Evolutionary conservation across 495 filamentous ascomycete genomes (phyloP).

Genomic region (Xylaria grammica): DNA sequence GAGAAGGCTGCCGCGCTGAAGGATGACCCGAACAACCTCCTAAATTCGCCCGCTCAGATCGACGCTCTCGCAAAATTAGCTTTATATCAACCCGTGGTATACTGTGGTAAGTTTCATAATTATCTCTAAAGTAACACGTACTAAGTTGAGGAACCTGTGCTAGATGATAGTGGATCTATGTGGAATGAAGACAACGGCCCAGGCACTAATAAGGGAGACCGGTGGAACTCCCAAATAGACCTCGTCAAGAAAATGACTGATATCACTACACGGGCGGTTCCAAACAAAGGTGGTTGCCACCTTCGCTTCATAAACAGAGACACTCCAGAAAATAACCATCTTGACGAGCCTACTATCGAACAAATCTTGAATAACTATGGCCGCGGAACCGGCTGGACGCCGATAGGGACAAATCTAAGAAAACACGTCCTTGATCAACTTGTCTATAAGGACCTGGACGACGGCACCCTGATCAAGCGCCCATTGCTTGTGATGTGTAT

Average conservation of each 20-base stretch:
- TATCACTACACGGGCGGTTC: slow-evolving; percentile 12
- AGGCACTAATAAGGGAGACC: slow-evolving; percentile 11
- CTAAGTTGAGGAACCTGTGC: not conserved
- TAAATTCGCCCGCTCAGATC: slow-evolving; percentile 20
- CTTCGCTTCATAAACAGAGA: slow-evolving; percentile 19
- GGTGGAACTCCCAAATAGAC: slow-evolving; percentile 10
- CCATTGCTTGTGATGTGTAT: slow-evolving; percentile 16
- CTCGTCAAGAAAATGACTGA: slow-evolving; percentile 18
- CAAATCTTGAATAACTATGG: slow-evolving; percentile 5
- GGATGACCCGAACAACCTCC: slow-evolving; percentile 5
- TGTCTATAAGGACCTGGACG: not conserved
- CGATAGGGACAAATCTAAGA: slow-evolving; percentile 5
- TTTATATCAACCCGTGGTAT: slow-evolving; percentile 10
- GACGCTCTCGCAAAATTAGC: slow-evolving; percentile 16
- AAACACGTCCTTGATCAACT: slow-evolving; percentile 17
- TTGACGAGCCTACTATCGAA: not conserved
- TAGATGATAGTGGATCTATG: slow-evolving; percentile 17
- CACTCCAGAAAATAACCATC: not conserved
- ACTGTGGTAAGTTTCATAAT: slow-evolving; percentile 13
- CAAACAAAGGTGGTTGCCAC: slow-evolving; percentile 11
- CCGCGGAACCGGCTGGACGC: slow-evolving; percentile 17
- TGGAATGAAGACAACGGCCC: slow-evolving; percentile 19
- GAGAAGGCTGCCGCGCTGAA: slow-evolving; percentile 14
- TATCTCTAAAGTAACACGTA: not conserved
- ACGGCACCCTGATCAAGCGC: not conserved